Conservation (phyloP, 192 early-diverging fungal genomes). For the Anaeromyces robustus region DNA sequence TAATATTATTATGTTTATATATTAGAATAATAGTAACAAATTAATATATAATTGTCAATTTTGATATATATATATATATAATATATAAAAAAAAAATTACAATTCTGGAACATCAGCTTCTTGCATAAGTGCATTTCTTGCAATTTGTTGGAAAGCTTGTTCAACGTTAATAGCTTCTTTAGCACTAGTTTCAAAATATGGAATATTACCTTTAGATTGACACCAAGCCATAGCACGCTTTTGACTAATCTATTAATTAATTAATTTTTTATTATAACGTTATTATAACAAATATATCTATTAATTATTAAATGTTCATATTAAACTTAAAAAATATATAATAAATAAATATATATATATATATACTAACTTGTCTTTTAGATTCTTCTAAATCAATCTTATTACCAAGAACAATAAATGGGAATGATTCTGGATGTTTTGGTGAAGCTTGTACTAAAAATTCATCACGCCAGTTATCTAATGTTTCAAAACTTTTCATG, state of each 20-base stretch:
- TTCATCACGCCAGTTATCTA: constrained; percentile 97
- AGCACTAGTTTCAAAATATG: constrained; percentile 96
- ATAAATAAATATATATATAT: not conserved
- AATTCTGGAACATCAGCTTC: constrained; percentile 69
- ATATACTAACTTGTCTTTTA: constrained; percentile 54
- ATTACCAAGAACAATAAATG: constrained; percentile 98
- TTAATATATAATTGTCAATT: too few species aligned
- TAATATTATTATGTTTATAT: too few species aligned
- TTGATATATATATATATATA: too few species aligned
- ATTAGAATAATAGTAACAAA: too few species aligned
- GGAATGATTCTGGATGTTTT: constrained; percentile 91
- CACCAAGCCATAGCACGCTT: constrained; percentile 94
- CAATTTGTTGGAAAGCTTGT: constrained; percentile 89
- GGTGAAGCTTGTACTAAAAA: constrained; percentile 93
- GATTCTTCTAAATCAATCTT: constrained; percentile 96
- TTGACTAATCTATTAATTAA: constrained; percentile 69
- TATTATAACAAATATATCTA: too few species aligned
- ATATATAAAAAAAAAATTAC: too few species aligned
- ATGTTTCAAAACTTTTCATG: constrained; percentile 80
- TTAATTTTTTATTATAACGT: too few species aligned
- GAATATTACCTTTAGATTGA: constrained; percentile 82
- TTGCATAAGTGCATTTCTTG: constrained; percentile 85
- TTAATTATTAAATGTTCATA: too few species aligned
- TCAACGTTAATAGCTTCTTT: constrained; percentile 99
- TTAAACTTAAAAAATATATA: not conserved